These are phyloP conservation scores for Curvularia eragrostidis DNA, from an alignment of 2,329 filamentous ascomycete species.

Conservation along the genomic window DNA sequence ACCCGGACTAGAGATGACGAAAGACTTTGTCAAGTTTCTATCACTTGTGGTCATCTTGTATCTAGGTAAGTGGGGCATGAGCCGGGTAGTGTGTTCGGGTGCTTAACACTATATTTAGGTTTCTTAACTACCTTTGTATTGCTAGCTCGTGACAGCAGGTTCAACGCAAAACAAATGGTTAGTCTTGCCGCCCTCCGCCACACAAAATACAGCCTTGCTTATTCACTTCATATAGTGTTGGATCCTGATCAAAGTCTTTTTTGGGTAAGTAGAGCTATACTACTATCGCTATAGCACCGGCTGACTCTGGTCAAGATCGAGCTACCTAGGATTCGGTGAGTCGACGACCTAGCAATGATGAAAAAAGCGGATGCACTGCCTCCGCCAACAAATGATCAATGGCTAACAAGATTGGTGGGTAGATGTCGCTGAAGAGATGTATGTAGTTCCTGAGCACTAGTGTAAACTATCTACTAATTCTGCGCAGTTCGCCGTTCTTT, in stretches of 20 bases:
- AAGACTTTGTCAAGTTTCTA: conserved; percentile 85
- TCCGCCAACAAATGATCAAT: conserved; percentile 28
- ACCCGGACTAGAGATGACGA: conserved; percentile 75
- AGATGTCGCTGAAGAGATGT: conserved; percentile 58
- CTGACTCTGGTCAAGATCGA: conserved; percentile 54
- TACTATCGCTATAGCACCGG: not conserved
- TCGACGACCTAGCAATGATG: conserved; percentile 24
- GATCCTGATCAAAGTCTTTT: conserved; percentile 81
- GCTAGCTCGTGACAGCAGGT: conserved; percentile 70
- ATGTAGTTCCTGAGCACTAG: conserved; percentile 10
- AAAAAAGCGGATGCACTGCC: conserved; percentile 13
- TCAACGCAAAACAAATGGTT: conserved; percentile 68
- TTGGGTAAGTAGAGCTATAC: conserved; percentile 58
- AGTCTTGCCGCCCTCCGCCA: not conserved
- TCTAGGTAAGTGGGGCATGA: conserved; percentile 59
- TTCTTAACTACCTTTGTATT: conserved; percentile 88
- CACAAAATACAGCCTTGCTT: conserved; percentile 9
- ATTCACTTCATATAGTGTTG: conserved; percentile 58
- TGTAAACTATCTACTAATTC: conserved; percentile 19
- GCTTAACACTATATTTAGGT: conserved; percentile 52
- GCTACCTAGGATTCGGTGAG: conserved; percentile 73
- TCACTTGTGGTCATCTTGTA: conserved; percentile 83
- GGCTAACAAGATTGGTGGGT: conserved; percentile 32
- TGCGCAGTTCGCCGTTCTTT: conserved; percentile 56
- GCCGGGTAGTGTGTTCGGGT: conserved; percentile 4